phyloP scores from a whole-genome alignment of 768 basidiomycete genomes.

The Mycena capillaripes region DNA sequence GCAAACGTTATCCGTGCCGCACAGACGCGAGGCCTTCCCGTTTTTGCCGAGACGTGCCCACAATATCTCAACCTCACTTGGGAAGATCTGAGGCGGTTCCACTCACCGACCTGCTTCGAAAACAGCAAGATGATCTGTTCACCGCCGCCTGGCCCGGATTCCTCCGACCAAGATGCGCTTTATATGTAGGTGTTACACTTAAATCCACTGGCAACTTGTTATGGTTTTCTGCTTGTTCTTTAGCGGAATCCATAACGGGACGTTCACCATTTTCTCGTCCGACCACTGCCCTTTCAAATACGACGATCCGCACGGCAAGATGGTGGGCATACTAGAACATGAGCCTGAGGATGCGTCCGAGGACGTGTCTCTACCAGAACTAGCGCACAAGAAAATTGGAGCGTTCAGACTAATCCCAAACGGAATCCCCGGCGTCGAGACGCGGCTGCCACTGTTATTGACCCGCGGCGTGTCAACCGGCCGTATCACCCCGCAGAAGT shows the following conservation, averaged over 20 bases:
- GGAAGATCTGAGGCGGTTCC: slow-evolving; percentile 19
- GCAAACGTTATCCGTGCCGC: slow-evolving; percentile 9
- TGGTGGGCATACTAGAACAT: slow-evolving; percentile 15
- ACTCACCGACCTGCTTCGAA: slow-evolving; percentile 16
- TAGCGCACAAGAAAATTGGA: slow-evolving; percentile 8
- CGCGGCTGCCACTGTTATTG: slow-evolving; percentile 10
- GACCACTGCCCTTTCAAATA: slow-evolving; percentile 20
- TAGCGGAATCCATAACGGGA: slow-evolving; percentile 17
- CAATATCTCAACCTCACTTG: slow-evolving; percentile 21
- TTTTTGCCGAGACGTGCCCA: slow-evolving; percentile 19
- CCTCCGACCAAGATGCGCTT: slow-evolving; percentile 12
- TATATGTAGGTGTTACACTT: neutral
- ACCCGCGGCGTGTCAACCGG: slow-evolving; percentile 9
- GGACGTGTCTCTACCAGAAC: neutral
- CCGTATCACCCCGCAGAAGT: slow-evolving; percentile 14
- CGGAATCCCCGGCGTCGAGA: slow-evolving; percentile 18
- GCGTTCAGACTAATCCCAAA: slow-evolving; percentile 9
- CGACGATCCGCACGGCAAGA: slow-evolving; percentile 13
- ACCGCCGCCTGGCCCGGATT: slow-evolving; percentile 20
- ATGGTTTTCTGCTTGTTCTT: too few relatives aligned
- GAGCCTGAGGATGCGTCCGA: neutral
- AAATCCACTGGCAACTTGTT: too few relatives aligned
- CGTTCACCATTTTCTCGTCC: slow-evolving; percentile 13
- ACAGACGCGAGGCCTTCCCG: slow-evolving; percentile 13
- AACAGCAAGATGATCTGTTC: slow-evolving; percentile 24